phyloP scores from a whole-genome alignment of 1,284 basidiomycete genomes.

The Pseudomicrostroma phylloplanum region DNA sequence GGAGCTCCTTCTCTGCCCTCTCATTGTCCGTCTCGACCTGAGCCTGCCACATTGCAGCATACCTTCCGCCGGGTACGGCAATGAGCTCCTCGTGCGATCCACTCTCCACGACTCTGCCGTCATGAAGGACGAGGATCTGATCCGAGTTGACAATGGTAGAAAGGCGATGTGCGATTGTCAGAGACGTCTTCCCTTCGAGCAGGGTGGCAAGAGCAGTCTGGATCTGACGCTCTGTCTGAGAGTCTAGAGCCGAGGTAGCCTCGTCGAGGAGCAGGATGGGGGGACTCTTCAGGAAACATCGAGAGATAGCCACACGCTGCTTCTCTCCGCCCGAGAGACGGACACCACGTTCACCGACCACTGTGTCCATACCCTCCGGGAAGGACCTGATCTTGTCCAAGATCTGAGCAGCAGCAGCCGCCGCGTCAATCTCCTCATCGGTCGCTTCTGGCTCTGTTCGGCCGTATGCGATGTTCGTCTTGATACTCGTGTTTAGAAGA shows the following conservation, averaged over 20 bases:
- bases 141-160: constrained; percentile 49
- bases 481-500: constrained; percentile 74
- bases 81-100: constrained; percentile 46
- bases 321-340: constrained; percentile 64
- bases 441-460: constrained; percentile 26
- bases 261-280: constrained; percentile 76
- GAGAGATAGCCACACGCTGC: constrained; percentile 77
- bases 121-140: constrained; percentile 32
- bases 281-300: constrained; percentile 78
- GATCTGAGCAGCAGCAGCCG: constrained; percentile 46
- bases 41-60: constrained; percentile 44
- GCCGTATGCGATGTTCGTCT: constrained; percentile 45
- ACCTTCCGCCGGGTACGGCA: constrained; percentile 25
- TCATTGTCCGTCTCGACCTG: constrained; percentile 49
- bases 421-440: constrained; percentile 38
- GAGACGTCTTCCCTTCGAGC: constrained; percentile 44
- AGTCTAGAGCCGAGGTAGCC: constrained; percentile 59
- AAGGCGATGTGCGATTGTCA: constrained; percentile 49
- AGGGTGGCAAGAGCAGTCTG: constrained; percentile 43
- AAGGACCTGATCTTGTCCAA: constrained; percentile 55
- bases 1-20: constrained; percentile 5
- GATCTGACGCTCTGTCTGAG: constrained; percentile 42
- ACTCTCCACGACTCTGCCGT: constrained; percentile 29
- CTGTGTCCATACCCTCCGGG: constrained; percentile 70
- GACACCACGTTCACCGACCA: constrained; percentile 74